phyloP scores from a whole-genome alignment of 2,329 filamentous ascomycete genomes.

The Aspergillus bombycis region DNA sequence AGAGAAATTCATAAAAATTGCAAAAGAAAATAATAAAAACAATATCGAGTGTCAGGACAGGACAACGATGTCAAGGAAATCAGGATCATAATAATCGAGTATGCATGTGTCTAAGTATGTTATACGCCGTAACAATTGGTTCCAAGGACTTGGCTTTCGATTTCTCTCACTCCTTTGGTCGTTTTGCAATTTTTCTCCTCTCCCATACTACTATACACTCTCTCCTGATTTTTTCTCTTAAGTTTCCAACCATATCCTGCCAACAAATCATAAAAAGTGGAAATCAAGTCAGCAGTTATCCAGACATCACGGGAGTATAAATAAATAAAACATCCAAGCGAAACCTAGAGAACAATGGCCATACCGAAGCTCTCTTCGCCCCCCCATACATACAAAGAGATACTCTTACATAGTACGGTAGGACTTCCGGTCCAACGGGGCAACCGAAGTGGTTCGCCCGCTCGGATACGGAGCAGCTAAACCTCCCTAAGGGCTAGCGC shows the following conservation, averaged over 20 bases:
- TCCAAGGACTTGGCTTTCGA: neutral
- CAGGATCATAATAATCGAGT: neutral
- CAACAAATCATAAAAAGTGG: slow-evolving; percentile 3
- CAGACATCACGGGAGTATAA: neutral
- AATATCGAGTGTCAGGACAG: slow-evolving; percentile 2
- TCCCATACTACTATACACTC: neutral
- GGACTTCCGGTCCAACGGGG: slow-evolving; percentile 16
- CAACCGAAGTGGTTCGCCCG: slow-evolving; percentile 25
- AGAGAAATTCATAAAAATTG: neutral
- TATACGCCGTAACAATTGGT: slow-evolving; percentile 5
- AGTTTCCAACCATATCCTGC: slow-evolving; percentile 2
- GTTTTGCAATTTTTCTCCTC: slow-evolving; percentile 5
- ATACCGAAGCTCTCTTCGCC: neutral
- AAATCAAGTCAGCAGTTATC: neutral
- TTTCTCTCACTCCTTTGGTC: slow-evolving; percentile 3
- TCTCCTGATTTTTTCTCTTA: neutral
- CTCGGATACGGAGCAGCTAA: slow-evolving; percentile 13
- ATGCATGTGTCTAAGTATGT: slow-evolving; percentile 7
- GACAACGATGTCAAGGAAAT: neutral
- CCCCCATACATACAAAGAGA: slow-evolving; percentile 5
- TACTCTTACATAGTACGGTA: slow-evolving; percentile 7
- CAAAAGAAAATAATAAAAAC: slow-evolving; percentile 6
- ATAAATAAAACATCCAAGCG: neutral
- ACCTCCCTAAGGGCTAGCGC: slow-evolving; percentile 13
- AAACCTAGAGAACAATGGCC: neutral